A percentile compares a stretch with the other conserved stretches of the same genome.
Evolutionary conservation across 108 stramenopile species (phyloP).

Genomic region (Fistulifera pelliculosa): DNA sequence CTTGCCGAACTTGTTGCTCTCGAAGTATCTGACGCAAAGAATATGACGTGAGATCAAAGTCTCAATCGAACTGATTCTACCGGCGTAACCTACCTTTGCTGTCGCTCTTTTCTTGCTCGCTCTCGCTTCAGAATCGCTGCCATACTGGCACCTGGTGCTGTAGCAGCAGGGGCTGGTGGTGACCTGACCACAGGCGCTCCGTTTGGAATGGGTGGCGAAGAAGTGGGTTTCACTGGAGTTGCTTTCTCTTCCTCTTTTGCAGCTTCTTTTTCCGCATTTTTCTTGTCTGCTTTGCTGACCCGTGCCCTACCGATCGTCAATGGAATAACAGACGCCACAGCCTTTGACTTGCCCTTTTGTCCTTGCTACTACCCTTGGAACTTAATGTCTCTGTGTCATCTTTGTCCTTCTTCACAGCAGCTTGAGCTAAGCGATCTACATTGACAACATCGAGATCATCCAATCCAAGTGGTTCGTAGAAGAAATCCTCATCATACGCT

Average conservation of each 20-base stretch:
- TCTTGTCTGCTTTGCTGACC: constrained; percentile 21
- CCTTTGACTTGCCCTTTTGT: constrained; percentile 36
- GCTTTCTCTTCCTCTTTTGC: constrained; percentile 8
- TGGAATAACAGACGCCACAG: constrained; percentile 59
- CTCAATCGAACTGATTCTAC: background rate
- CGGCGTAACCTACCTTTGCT: constrained; percentile 22
- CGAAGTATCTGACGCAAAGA: constrained; percentile 4
- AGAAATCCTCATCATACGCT: constrained; percentile 84
- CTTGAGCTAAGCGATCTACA: constrained; percentile 65
- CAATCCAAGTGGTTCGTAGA: constrained; percentile 86
- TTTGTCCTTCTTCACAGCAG: constrained; percentile 40
- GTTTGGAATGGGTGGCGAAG: constrained; percentile 31
- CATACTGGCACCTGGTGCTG: constrained; percentile 63
- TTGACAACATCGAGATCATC: constrained; percentile 81
- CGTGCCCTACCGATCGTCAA: constrained; percentile 86
- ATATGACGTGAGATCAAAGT: background rate
- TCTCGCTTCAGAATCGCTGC: constrained; percentile 84
- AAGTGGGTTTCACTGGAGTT: constrained; percentile 33
- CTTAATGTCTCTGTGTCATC: constrained; percentile 36
- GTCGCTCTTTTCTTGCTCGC: constrained; percentile 79
- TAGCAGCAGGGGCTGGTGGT: constrained; percentile 33
- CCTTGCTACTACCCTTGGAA: constrained; percentile 20
- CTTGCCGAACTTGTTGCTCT: constrained; percentile 27
- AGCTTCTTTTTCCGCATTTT: constrained; percentile 17
- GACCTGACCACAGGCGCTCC: constrained; percentile 28